Evolutionary conservation across 768 basidiomycete species (phyloP).

Genomic region (Hygrophoropsis aurantiaca): DNA sequence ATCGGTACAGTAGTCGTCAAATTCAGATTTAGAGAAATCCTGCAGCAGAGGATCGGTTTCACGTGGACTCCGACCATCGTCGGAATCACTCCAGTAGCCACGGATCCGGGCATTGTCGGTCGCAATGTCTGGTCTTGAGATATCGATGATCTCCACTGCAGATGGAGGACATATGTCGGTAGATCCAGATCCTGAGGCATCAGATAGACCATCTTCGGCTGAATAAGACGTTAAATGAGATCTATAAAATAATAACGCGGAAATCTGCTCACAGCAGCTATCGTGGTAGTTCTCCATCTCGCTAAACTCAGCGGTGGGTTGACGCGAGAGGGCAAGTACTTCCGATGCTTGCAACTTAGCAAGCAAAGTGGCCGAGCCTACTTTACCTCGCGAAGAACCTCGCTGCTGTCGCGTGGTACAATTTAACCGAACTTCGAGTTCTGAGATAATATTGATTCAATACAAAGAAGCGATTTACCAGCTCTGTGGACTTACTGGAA

Average conservation of each 20-base stretch:
- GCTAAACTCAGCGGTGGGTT: not conserved
- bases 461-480: not conserved
- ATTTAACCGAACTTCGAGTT: slow-evolving; percentile 46
- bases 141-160: too few relatives aligned
- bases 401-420: slow-evolving; percentile 18
- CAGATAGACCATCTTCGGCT: not conserved
- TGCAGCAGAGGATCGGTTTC: slow-evolving; percentile 14
- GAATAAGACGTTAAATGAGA: not conserved
- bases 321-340: not conserved
- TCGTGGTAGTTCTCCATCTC: too few relatives aligned
- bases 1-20: not conserved
- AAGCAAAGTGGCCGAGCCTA: slow-evolving; percentile 10
- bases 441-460: slow-evolving; percentile 25
- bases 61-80: slow-evolving; percentile 8
- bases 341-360: slow-evolving; percentile 18
- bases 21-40: slow-evolving; percentile 19
- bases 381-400: slow-evolving; percentile 9
- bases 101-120: slow-evolving; percentile 1
- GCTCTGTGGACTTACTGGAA: slow-evolving; percentile 37
- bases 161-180: too few relatives aligned
- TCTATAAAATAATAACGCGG: too few relatives aligned
- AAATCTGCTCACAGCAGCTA: too few relatives aligned
- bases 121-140: too few relatives aligned
- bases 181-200: not conserved
- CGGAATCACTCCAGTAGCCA: slow-evolving; percentile 24